Evolutionary conservation across 257 asterid species (phyloP).

Genomic region (Solanum arcanum): DNA sequence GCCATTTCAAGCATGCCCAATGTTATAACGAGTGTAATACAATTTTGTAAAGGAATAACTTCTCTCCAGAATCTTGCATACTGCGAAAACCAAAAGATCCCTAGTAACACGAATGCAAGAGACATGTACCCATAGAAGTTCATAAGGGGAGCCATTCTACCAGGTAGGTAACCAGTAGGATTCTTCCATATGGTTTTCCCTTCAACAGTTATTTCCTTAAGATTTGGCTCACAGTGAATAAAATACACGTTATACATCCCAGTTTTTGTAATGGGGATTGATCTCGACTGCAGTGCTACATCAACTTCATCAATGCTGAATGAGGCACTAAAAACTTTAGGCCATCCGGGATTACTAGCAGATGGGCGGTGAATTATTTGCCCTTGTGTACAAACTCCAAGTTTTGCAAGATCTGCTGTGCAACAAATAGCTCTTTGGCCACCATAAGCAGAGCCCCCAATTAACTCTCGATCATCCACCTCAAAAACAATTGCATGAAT

Average conservation of each 20-base stretch:
- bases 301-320: slow-evolving; percentile 43
- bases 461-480: slow-evolving; percentile 79
- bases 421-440: slow-evolving; percentile 97
- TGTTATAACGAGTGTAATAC: slow-evolving; percentile 76
- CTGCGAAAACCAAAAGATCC: slow-evolving; percentile 92
- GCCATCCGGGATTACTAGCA: slow-evolving; percentile 76
- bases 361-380: slow-evolving; percentile 79
- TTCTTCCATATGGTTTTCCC: slow-evolving; percentile 97
- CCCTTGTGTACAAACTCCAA: slow-evolving; percentile 84
- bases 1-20: slow-evolving; percentile 94
- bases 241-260: slow-evolving; percentile 95
- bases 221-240: slow-evolving; percentile 77
- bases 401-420: slow-evolving; percentile 83
- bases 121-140: slow-evolving; percentile 82
- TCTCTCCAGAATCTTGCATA: slow-evolving; percentile 89
- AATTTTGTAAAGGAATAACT: slow-evolving; percentile 80
- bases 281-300: slow-evolving; percentile 43
- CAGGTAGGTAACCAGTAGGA: slow-evolving; percentile 87
- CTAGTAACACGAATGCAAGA: slow-evolving; percentile 71
- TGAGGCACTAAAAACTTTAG: slow-evolving; percentile 62
- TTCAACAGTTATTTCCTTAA: slow-evolving; percentile 52
- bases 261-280: slow-evolving; percentile 65
- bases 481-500: slow-evolving; percentile 71
- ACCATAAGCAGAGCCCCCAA: slow-evolving; percentile 95
- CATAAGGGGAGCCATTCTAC: slow-evolving; percentile 98